Conservation (phyloP, 805 yeast species). For the Monosporozyma servazzii region DNA sequence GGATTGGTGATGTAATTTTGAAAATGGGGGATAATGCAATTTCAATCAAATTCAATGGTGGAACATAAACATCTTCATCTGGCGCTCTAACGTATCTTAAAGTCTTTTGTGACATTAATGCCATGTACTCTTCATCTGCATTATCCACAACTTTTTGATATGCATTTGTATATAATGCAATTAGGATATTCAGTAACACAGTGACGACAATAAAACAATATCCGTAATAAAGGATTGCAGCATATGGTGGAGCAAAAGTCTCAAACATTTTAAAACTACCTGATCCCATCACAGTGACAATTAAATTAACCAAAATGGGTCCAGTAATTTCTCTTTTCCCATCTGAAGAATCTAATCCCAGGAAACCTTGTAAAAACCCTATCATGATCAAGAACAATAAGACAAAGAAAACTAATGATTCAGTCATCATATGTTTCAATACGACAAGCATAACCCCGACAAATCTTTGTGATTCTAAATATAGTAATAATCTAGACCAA, state of each 20-base stretch:
- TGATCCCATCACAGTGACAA: conserved; percentile 65
- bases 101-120: conserved; percentile 76
- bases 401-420: conserved; percentile 74
- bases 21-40: conserved; percentile 39
- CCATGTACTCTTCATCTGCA: conserved; percentile 78
- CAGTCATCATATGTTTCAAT: conserved; percentile 77
- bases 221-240: conserved; percentile 64
- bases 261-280: conserved; percentile 65
- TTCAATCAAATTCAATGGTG: conserved; percentile 76
- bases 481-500: conserved; percentile 73
- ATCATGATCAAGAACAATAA: conserved; percentile 57
- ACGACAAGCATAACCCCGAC: conserved; percentile 88
- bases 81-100: conserved; percentile 81
- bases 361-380: conserved; percentile 80
- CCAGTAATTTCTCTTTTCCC: conserved; percentile 70
- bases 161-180: conserved; percentile 80
- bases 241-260: conserved; percentile 76
- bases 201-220: conserved; percentile 70
- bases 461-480: conserved; percentile 68
- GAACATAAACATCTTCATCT: conserved; percentile 74
- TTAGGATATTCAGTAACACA: conserved; percentile 68
- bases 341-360: conserved; percentile 82
- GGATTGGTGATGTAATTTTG: conserved; percentile 22
- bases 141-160: conserved; percentile 73
- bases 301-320: conserved; percentile 51